These are phyloP conservation scores for Arthrinium phaeospermum DNA, from an alignment of 2,329 filamentous ascomycete genomes.

Conservation along the genomic window DNA sequence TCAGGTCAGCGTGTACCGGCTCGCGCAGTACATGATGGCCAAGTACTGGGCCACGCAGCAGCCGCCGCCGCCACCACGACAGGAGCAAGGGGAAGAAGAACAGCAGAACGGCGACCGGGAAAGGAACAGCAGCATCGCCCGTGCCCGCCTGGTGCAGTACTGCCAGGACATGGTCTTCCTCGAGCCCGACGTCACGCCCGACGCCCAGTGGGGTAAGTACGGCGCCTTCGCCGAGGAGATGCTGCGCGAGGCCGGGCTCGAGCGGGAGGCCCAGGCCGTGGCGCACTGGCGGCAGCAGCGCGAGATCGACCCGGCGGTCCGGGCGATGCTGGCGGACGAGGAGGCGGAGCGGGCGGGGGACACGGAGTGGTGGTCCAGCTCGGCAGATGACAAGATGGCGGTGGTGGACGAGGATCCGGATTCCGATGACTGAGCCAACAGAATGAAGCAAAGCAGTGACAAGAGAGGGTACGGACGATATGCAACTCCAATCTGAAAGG, in stretches of 20 bases:
- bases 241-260: background rate
- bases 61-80: background rate
- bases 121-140: background rate
- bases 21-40: slow-evolving; percentile 4
- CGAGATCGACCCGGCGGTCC: slow-evolving; percentile 14
- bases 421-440: background rate
- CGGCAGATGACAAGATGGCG: slow-evolving; percentile 7
- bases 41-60: background rate
- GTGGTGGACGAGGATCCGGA: background rate
- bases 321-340: background rate
- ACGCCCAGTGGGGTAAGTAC: slow-evolving; percentile 10
- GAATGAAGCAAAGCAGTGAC: background rate
- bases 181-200: slow-evolving; percentile 3
- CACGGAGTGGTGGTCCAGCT: slow-evolving; percentile 10
- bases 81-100: background rate
- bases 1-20: slow-evolving; percentile 10
- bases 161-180: slow-evolving; percentile 14
- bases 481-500: background rate
- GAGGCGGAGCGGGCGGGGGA: slow-evolving; percentile 1
- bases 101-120: background rate
- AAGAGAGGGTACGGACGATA: background rate
- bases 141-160: background rate
- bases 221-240: background rate
- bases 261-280: background rate
- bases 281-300: slow-evolving; percentile 8